Evolutionary conservation across 1,139 yeast species (phyloP).

Genomic region (Insectozyma bohioensis): DNA sequence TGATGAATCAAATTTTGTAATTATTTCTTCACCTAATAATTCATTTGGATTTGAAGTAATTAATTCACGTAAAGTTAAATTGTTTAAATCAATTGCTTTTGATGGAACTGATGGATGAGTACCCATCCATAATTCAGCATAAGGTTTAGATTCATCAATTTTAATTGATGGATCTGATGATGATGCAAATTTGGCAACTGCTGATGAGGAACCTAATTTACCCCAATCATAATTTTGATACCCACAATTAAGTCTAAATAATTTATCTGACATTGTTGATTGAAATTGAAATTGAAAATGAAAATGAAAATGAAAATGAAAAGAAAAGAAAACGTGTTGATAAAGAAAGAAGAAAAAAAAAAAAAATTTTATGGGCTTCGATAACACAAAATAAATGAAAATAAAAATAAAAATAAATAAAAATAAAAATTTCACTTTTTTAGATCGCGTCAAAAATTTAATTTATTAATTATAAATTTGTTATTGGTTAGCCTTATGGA

Average conservation of each 20-base stretch:
- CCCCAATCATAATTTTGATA: constrained; percentile 85
- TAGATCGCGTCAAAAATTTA: too few relatives aligned
- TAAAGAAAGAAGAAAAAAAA: too few relatives aligned
- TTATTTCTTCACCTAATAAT: constrained; percentile 57
- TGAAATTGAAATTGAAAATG: constrained; percentile 1
- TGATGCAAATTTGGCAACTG: constrained; percentile 86
- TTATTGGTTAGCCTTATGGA: constrained; percentile 10
- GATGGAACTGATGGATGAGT: constrained; percentile 94
- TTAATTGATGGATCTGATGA: constrained; percentile 57
- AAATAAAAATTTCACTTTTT: too few relatives aligned
- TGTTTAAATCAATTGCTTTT: constrained; percentile 47
- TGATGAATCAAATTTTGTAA: constrained; percentile 63
- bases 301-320: not conserved
- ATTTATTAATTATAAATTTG: not conserved
- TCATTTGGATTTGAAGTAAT: constrained; percentile 59
- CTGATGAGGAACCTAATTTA: constrained; percentile 76
- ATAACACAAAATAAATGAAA: too few relatives aligned
- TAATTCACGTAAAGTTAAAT: constrained; percentile 62
- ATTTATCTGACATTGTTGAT: constrained; percentile 15
- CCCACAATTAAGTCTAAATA: constrained; percentile 53
- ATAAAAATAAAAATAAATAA: too few relatives aligned
- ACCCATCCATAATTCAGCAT: constrained; percentile 98
- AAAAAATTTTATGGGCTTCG: too few relatives aligned
- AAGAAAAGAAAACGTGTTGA: constrained; percentile 2
- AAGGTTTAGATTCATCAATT: constrained; percentile 74